phyloP scores from a whole-genome alignment of 106 monocot species.

The Platanthera guangdongensis region DNA sequence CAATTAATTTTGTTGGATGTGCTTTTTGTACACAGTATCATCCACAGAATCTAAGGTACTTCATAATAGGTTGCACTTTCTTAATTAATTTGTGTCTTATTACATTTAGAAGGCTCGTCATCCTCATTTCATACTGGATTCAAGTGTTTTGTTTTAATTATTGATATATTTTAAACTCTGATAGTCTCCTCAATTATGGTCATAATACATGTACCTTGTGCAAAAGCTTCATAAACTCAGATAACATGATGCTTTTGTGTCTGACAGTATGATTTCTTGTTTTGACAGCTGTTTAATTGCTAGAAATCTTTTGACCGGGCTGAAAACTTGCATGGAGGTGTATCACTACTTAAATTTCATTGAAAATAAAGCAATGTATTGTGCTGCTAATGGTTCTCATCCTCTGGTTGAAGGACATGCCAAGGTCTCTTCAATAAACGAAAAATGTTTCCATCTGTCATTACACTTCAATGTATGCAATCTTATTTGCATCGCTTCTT shows the following conservation, averaged over 20 bases:
- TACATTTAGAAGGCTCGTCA: background rate
- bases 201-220: background rate
- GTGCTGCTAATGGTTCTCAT: slow-evolving; percentile 45
- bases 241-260: slow-evolving; percentile 1
- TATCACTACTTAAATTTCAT: slow-evolving; percentile 66
- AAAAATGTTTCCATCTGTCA: slow-evolving; percentile 1
- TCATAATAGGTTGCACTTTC: background rate
- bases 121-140: background rate
- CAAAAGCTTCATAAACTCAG: background rate
- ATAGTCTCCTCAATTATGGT: background rate
- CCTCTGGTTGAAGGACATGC: slow-evolving; percentile 56
- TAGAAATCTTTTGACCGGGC: slow-evolving; percentile 89
- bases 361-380: slow-evolving; percentile 47
- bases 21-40: background rate
- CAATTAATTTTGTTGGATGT: background rate
- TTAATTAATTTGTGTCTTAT: background rate
- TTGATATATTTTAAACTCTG: background rate
- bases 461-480: background rate
- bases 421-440: slow-evolving; percentile 37
- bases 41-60: background rate
- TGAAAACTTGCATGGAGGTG: slow-evolving; percentile 87
- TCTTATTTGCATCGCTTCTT: background rate
- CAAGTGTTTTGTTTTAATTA: background rate
- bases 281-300: slow-evolving; percentile 87
- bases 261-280: slow-evolving; percentile 8